Evolutionary conservation across 352 stramenopile species (phyloP), one percentile per base, ranked within the genome.

Genomic region (Phytophthora macrochlamydospora): DNA sequence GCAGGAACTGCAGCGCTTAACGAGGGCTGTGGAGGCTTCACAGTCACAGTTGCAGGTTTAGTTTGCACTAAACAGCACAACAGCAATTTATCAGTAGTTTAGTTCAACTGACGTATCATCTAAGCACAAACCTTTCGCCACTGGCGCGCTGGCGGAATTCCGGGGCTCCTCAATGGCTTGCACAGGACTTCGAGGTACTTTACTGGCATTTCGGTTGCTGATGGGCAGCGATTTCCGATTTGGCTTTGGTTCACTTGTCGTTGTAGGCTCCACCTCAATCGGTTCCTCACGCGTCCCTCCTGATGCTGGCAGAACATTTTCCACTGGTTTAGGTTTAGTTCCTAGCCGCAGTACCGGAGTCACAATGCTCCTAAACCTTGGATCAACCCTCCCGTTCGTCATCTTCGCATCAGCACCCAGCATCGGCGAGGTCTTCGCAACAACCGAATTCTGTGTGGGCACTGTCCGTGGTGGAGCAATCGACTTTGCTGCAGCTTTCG

Each of bases 401-500:
- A 13, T 14, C 58, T 76, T 73, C 29, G 44, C 43, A 30, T 63
- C 50, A 30, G 56, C 59, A 43, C 7, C 58, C 29, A 49, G 38
- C 13, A 51, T 42, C 7, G 35, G 32, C 14, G 40, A 3, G 14
- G 9, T 7, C 31, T 35, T 5, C 30, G 8, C 28, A 13, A 30
- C 35, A 43, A 4, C 28, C 14, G 29, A n/a, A n/a, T 13, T 12
- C 43, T 8, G 24, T 30, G 0, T 18, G 56, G n/a, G 35, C 9
- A 48, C 30, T 29, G 49, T n/a, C 4, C 56, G 38, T 29, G 56
- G 52, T 45, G 32, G 14, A 7, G 37, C 51, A 8, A 69, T 32
- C 14, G 58, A 35, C 53, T 75, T 78, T 12, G 57, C 57, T 43
- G 62, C 55, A 33, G 40, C 48, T 31, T 73, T 75, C n/a, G 58